Conservation (phyloP, 805 yeast species). For the Candida khao-thaluensis region DNA sequence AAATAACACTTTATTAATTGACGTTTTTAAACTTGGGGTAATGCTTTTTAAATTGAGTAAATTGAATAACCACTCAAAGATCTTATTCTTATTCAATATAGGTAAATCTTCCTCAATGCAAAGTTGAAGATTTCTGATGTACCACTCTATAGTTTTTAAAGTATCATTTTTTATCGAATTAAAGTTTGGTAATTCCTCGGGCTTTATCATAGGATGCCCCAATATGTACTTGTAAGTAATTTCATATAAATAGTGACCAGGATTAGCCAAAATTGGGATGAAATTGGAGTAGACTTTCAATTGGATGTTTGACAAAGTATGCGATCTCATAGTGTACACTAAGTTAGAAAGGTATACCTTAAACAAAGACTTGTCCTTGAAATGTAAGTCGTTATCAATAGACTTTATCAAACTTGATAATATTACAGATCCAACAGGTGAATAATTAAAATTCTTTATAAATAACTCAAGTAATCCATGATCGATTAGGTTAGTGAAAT, state of each 20-base stretch:
- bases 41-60: conserved; percentile 52
- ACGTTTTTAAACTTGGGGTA: conserved; percentile 36
- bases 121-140: conserved; percentile 29
- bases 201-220: conserved; percentile 46
- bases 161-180: conserved; percentile 40
- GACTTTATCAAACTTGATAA: conserved; percentile 45
- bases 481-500: conserved; percentile 57
- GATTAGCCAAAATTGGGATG: conserved; percentile 58
- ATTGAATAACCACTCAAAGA: conserved; percentile 68
- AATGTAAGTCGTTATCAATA: conserved; percentile 33
- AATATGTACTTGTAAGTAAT: conserved; percentile 65
- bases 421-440: conserved; percentile 42
- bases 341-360: conserved; percentile 53
- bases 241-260: conserved; percentile 75
- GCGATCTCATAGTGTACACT: conserved; percentile 32
- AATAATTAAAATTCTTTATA: conserved; percentile 42
- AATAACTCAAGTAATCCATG: conserved; percentile 53
- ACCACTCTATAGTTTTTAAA: conserved; percentile 64
- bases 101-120: conserved; percentile 44
- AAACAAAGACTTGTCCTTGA: conserved; percentile 57
- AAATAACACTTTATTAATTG: conserved; percentile 43
- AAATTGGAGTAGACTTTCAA: conserved; percentile 56
- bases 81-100: conserved; percentile 50
- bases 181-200: conserved; percentile 47
- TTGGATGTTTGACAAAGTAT: conserved; percentile 30